These are phyloP conservation scores for Thalia dealbata DNA, from an alignment of 176 grass and related monocot genomes.

Conservation along the genomic window DNA sequence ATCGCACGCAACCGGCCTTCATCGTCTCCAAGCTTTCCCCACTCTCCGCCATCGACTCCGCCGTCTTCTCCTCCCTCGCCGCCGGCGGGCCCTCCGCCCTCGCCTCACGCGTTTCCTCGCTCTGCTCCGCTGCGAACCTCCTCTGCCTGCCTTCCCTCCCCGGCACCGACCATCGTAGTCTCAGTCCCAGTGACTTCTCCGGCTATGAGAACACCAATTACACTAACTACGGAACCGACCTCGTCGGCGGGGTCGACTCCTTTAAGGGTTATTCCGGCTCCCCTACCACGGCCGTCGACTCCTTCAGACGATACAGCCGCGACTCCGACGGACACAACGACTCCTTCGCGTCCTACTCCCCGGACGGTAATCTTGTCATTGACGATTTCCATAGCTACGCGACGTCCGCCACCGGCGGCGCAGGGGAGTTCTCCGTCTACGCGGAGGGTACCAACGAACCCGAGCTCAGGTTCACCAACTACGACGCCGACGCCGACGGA, in stretches of 20 bases:
- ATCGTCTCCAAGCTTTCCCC: slow-evolving; percentile 12
- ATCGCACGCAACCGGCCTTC: slow-evolving; percentile 1
- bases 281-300: not conserved
- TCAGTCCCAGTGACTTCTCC: not conserved
- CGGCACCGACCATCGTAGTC: not conserved
- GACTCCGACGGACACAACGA: slow-evolving; percentile 1
- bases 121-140: slow-evolving; percentile 4
- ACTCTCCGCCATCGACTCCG: slow-evolving; percentile 7
- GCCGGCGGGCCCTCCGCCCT: not conserved
- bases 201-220: not conserved
- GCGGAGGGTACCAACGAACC: not conserved
- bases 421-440: not conserved
- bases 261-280: not conserved
- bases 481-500: not conserved
- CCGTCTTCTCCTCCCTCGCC: slow-evolving; percentile 7
- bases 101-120: not conserved
- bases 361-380: not conserved
- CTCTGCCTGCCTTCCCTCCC: not conserved
- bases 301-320: slow-evolving; percentile 11
- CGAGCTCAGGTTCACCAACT: slow-evolving; percentile 2
- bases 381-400: slow-evolving; percentile 1
- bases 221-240: slow-evolving; percentile 3
- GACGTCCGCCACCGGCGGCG: not conserved
- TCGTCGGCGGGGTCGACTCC: not conserved
- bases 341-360: not conserved